Evolutionary conservation across 345 rosid genomes (phyloP).

Genomic region (Capsella bursapastoris): DNA sequence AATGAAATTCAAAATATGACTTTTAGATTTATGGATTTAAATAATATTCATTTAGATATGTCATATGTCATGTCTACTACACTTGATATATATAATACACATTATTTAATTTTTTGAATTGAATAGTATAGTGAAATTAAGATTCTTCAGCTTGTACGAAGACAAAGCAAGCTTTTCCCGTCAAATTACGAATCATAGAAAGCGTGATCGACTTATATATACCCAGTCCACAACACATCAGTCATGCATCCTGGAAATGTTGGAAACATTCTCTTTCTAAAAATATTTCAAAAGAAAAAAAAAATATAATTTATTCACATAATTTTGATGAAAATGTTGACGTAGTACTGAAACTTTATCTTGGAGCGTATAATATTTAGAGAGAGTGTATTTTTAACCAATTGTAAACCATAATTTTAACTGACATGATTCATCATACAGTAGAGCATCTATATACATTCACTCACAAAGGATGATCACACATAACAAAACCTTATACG

Average conservation of each 20-base stretch:
- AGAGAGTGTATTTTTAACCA: not conserved
- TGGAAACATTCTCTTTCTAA: not conserved
- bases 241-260: slow-evolving; percentile 10
- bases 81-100: not conserved
- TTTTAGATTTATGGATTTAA: not conserved
- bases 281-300: not conserved
- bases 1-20: not conserved
- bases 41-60: slow-evolving; percentile 11
- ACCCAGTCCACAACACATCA: not conserved
- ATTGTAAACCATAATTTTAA: not conserved
- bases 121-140: slow-evolving; percentile 12
- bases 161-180: not conserved
- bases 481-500: not conserved
- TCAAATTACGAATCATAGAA: slow-evolving; percentile 12
- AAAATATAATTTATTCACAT: not conserved
- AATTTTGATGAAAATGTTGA: not conserved
- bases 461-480: slow-evolving; percentile 4
- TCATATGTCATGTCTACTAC: not conserved
- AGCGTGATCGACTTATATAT: not conserved
- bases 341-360: too few relatives aligned
- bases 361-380: too few relatives aligned
- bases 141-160: not conserved
- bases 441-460: not conserved
- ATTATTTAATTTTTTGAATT: not conserved
- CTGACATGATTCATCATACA: not conserved